Base-by-base conservation (phyloP, 2,329 filamentous ascomycete genomes). In the Scleromitrula shiraiana region DNA sequence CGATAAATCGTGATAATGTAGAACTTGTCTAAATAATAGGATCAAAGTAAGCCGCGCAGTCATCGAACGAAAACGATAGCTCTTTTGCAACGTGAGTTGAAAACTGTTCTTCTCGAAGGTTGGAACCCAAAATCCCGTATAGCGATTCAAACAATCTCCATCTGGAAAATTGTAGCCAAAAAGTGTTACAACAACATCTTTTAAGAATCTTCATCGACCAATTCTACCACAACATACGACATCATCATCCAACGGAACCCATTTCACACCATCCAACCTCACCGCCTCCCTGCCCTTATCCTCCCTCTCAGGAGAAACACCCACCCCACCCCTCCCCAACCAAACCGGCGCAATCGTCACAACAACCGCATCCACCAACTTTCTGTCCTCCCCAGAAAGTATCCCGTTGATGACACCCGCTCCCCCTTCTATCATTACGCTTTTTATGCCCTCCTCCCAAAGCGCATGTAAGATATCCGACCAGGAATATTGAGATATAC, bases 381-480 rank as follows among this genome's bases (percentile, higher is more conserved):
- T 58, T 14, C 78, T 70, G 58, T 81, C 78, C 23, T 70, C 69
- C 2, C 77, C 72, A 32, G 76, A 71, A n/a, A 97, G 72, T 15
- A 97, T 68, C 30, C 84, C 78, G 62, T 93, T 94, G 62, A 97
- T 88, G 27, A 96, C 80, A 9, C 74, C 71, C 0, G 78, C 90
- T 9, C 91, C 91, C 0, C 91, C 91, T 65, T 97, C 91, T 41
- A 97, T 76, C 91, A 96, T 96, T 50, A 96, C 73, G 62, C 88
- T 95, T 44, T 68, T 66, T 37, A 95, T 42, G 15, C 59, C 56
- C 12, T 47, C 36, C 14, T 24, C 29, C 20, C 8, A 7, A n/a
- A 47, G 37, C 8, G 7, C 33, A 17, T 14, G 10, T 8, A 47
- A 7, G 5, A 47, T 47, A 19, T 41, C 12, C 10, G 2, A 5